Conservation (phyloP, 176 grass and related monocot species). For the Triticum dicoccoides region DNA sequence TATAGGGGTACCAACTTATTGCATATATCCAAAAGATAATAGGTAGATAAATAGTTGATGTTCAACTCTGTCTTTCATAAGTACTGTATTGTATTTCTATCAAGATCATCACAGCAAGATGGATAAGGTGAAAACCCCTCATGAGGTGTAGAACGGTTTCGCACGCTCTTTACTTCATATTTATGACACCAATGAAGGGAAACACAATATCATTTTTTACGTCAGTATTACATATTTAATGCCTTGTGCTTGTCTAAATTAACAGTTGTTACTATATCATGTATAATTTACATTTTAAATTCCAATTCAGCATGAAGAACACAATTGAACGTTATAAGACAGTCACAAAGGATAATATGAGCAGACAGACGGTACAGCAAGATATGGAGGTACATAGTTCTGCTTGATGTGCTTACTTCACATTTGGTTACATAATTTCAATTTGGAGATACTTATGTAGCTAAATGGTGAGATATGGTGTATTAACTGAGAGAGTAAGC, state of each 20-base stretch:
- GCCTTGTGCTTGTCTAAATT: not conserved
- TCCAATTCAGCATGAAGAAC: conserved; percentile 47
- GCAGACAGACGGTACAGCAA: conserved; percentile 40
- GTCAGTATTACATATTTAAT: not conserved
- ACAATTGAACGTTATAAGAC: conserved; percentile 64
- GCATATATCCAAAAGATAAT: not conserved
- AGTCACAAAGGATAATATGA: conserved; percentile 46
- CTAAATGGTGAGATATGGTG: not conserved
- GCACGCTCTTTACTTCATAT: not conserved
- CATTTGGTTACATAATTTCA: not conserved
- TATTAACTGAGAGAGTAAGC: not conserved
- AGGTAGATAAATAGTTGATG: not conserved
- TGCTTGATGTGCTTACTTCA: not conserved
- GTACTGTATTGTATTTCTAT: not conserved
- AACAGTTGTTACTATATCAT: not conserved
- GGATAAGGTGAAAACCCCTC: not conserved
- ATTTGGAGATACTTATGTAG: not conserved
- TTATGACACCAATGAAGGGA: not conserved
- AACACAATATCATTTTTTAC: not conserved
- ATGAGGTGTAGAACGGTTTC: not conserved
- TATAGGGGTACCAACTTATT: not conserved
- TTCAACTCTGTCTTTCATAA: not conserved
- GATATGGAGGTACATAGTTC: conserved; percentile 48
- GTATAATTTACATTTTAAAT: not conserved
- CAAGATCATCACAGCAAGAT: not conserved